phyloP scores from a whole-genome alignment of 805 yeast species.

The Jamesozyma gamospora region DNA sequence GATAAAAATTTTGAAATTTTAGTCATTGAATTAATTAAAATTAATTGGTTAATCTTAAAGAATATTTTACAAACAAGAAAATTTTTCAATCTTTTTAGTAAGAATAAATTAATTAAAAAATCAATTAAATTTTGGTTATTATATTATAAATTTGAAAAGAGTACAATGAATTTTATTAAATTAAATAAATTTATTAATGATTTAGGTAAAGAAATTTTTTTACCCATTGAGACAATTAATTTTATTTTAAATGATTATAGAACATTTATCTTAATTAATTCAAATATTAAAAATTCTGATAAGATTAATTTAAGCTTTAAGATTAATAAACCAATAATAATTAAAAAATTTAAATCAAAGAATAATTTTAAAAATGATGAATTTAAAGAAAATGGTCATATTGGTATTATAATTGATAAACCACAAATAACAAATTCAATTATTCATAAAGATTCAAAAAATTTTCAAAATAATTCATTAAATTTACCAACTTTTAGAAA shows the following conservation, averaged over 20 bases:
- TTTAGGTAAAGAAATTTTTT: slow-evolving; percentile 35
- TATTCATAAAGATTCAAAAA: slow-evolving; percentile 14
- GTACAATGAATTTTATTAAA: slow-evolving; percentile 35
- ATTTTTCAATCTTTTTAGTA: slow-evolving; percentile 21
- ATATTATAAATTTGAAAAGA: slow-evolving; percentile 44
- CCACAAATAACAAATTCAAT: slow-evolving; percentile 37
- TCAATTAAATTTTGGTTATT: slow-evolving; percentile 48
- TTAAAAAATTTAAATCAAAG: slow-evolving; percentile 4
- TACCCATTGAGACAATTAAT: slow-evolving; percentile 43
- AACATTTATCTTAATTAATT: slow-evolving; percentile 29
- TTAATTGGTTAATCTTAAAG: slow-evolving; percentile 23
- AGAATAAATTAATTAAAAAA: slow-evolving; percentile 24
- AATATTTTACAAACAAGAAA: slow-evolving; percentile 28
- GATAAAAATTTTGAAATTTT: slow-evolving; percentile 34
- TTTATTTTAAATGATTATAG: slow-evolving; percentile 30
- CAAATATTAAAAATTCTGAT: slow-evolving; percentile 14
- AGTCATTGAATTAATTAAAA: slow-evolving; percentile 28
- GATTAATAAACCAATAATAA: slow-evolving; percentile 24
- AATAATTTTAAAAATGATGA: slow-evolving; percentile 12
- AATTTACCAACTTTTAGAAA: slow-evolving; percentile 49
- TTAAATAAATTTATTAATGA: slow-evolving; percentile 37
- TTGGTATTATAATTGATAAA: slow-evolving; percentile 31
- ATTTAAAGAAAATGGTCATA: slow-evolving; percentile 30
- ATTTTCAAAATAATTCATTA: slow-evolving; percentile 19
- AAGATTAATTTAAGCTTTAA: slow-evolving; percentile 10